Base-by-base conservation (phyloP, 2,329 filamentous ascomycete genomes). In the Fusarium tuaranense region DNA sequence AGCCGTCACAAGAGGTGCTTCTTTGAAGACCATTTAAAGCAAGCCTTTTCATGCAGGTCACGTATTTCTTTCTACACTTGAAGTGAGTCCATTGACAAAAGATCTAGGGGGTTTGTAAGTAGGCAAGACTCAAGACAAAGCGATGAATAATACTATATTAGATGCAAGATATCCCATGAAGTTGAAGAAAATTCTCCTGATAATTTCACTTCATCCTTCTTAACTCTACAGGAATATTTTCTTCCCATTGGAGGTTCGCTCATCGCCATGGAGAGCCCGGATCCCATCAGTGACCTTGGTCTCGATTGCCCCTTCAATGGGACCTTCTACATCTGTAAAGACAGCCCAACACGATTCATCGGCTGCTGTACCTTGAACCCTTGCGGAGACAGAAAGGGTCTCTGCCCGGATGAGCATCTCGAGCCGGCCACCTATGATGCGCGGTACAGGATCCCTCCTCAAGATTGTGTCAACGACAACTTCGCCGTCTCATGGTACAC, bases 341-440 rank as follows among this genome's bases (percentile, higher is more conserved):
- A 77, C 2, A 79, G 79, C 36, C 70, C 73, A 0, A 44, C 68
- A 4, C 80, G 81, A 34, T 86, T 86, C 72, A 65, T 86, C 46
- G 85, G 85, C 14, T 86, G 85, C 71, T 86, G 85, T 58, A 74
- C 68, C 13, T 74, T 69, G 30, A 78, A 83, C 66, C 81, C 84
- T 1, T 85, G 84, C 53, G 61, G 69, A 14, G 41, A 46, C 12
- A 63, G 62, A 44, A 72, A 73, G 16, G 76, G 75, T 1, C 53
- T 70, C 32, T 78, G 75, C 14, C 70, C 74, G 2, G 75, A 76
- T 32, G 34, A 69, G 2, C 48, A 71, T 12, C 65, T 84, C 22
- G 65, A 59, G 13, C 46, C 77, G 1, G 70, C 80, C 10, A 80
- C 79, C 7, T 85, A 84, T 61, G 70, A 79, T 25, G 27, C 63